These are phyloP conservation scores for Daedaleopsis nitida DNA, from an alignment of 768 basidiomycete genomes.

Conservation along the genomic window DNA sequence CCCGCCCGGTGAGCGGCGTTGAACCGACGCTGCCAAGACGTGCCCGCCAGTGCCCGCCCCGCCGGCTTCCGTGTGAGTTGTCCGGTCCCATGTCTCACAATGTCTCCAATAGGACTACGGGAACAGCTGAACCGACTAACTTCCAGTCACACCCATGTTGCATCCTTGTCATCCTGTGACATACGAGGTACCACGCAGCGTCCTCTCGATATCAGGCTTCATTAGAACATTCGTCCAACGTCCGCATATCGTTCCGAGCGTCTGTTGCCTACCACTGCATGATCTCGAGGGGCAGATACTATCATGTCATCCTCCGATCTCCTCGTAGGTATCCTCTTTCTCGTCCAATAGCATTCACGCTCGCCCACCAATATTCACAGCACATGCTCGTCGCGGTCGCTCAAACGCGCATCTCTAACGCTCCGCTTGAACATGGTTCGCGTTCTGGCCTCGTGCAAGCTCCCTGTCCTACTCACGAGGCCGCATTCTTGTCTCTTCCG, in stretches of 20 bases:
- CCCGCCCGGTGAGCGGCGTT: not conserved
- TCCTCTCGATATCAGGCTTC: constrained; percentile 10
- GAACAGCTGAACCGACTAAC: not conserved
- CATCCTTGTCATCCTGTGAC: constrained; percentile 14
- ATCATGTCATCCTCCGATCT: constrained; percentile 27
- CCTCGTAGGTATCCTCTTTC: constrained; percentile 16
- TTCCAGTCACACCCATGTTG: constrained; percentile 1
- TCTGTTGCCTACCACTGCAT: constrained; percentile 11
- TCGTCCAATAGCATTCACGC: constrained; percentile 14
- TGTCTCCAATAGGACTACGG: not conserved
- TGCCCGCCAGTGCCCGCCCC: not conserved
- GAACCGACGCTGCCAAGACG: not conserved
- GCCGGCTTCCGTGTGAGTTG: constrained; percentile 9
- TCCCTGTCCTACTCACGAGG: constrained; percentile 7
- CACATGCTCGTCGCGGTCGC: constrained; percentile 14
- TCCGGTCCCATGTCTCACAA: not conserved
- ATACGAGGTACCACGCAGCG: constrained; percentile 1
- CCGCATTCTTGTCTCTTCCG: constrained; percentile 9
- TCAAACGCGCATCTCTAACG: constrained; percentile 12
- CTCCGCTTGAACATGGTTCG: constrained; percentile 10
- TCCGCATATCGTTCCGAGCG: constrained; percentile 17
- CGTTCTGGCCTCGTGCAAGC: constrained; percentile 15
- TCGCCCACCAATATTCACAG: constrained; percentile 13
- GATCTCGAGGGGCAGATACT: constrained; percentile 19
- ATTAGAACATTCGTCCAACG: constrained; percentile 10